These are phyloP conservation scores for Pseudomonodictys pantanalensis DNA, from an alignment of 495 filamentous ascomycete species.

Conservation along the genomic window DNA sequence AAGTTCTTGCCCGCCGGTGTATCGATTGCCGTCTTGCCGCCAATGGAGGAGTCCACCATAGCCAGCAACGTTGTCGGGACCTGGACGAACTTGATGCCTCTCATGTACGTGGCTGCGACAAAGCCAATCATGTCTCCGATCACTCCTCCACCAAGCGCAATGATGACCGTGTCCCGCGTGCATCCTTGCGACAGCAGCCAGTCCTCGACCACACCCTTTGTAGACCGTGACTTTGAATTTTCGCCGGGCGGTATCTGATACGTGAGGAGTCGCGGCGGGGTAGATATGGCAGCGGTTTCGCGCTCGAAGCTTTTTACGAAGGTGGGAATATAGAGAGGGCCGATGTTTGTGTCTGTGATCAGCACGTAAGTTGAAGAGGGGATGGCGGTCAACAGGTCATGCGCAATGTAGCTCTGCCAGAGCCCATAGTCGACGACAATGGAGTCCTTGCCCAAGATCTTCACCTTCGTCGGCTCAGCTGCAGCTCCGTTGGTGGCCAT, in stretches of 20 bases:
- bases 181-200: slow-evolving; percentile 93
- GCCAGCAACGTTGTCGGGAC: slow-evolving; percentile 91
- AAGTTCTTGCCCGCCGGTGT: slow-evolving; percentile 96
- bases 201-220: slow-evolving; percentile 93
- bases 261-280: slow-evolving; percentile 69
- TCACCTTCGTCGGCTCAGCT: slow-evolving; percentile 43
- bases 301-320: slow-evolving; percentile 72
- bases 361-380: slow-evolving; percentile 89
- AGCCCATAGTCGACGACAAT: slow-evolving; percentile 91
- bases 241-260: slow-evolving; percentile 89
- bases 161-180: slow-evolving; percentile 89
- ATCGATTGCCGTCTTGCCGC: slow-evolving; percentile 97
- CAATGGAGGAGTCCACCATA: slow-evolving; percentile 98
- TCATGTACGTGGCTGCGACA: slow-evolving; percentile 96
- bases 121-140: slow-evolving; percentile 98
- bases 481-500: slow-evolving; percentile 27
- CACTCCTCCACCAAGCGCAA: slow-evolving; percentile 94
- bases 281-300: slow-evolving; percentile 46
- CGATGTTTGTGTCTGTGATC: slow-evolving; percentile 92
- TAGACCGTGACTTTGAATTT: slow-evolving; percentile 85
- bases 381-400: slow-evolving; percentile 75
- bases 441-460: slow-evolving; percentile 66
- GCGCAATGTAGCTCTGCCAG: slow-evolving; percentile 75
- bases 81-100: slow-evolving; percentile 92
- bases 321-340: slow-evolving; percentile 68